A percentile compares a stretch with the other conserved stretches of the same genome.
Evolutionary conservation across 2,329 filamentous ascomycete species (phyloP).

Genomic region (Colletotrichum sp.): DNA sequence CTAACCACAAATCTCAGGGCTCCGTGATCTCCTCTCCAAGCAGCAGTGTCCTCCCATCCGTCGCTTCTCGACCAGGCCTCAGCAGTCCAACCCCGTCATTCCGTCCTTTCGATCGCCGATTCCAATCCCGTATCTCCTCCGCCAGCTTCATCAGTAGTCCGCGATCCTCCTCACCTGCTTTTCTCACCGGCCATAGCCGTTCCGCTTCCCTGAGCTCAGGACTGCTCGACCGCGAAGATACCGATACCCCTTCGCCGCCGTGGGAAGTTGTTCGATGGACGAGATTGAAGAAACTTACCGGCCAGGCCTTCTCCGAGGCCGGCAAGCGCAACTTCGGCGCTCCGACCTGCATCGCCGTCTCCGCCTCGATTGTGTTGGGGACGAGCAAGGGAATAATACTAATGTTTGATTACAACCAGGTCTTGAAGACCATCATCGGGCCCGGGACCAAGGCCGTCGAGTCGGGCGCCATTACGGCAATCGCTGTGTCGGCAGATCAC

Average conservation of each 20-base stretch:
- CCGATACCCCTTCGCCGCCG: slow-evolving; percentile 76
- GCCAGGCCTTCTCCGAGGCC: slow-evolving; percentile 89
- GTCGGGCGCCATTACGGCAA: slow-evolving; percentile 83
- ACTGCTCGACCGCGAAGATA: slow-evolving; percentile 65
- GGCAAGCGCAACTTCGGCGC: slow-evolving; percentile 92
- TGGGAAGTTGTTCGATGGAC: slow-evolving; percentile 99
- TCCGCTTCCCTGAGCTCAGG: slow-evolving; percentile 81
- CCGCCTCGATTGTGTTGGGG: slow-evolving; percentile 86
- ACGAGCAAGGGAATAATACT: slow-evolving; percentile 94
- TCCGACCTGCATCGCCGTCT: slow-evolving; percentile 88
- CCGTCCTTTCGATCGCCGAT: slow-evolving; percentile 91
- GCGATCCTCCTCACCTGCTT: slow-evolving; percentile 77
- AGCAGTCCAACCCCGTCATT: slow-evolving; percentile 81
- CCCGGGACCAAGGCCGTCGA: slow-evolving; percentile 94
- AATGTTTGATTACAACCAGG: slow-evolving; percentile 97
- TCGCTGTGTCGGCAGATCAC: slow-evolving; percentile 93
- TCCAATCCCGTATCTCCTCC: slow-evolving; percentile 82
- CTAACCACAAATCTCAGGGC: slow-evolving; percentile 46
- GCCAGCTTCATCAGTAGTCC: slow-evolving; percentile 62
- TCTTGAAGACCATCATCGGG: slow-evolving; percentile 90
- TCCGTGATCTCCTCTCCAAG: slow-evolving; percentile 70
- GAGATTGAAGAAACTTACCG: slow-evolving; percentile 85
- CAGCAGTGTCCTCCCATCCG: slow-evolving; percentile 74
- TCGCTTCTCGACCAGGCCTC: slow-evolving; percentile 69
- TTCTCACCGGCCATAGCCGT: slow-evolving; percentile 78